Evolutionary conservation across 2,329 filamentous ascomycete species (phyloP).

Genomic region (Phyllosticta citriasiana): DNA sequence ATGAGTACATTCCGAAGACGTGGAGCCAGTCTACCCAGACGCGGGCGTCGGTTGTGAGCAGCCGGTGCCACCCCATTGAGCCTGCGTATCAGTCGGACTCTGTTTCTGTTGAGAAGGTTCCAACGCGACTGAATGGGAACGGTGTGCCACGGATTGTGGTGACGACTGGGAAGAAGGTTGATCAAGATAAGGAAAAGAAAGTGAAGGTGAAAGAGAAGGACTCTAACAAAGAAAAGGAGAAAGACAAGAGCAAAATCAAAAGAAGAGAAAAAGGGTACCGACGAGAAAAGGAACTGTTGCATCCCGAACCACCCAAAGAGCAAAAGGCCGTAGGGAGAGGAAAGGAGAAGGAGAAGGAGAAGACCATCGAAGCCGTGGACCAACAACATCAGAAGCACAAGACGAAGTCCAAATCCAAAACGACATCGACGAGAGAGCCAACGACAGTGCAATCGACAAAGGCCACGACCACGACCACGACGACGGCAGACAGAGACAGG

Average conservation of each 20-base stretch:
- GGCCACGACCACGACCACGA: not conserved
- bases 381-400: not conserved
- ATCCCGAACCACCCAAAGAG: not conserved
- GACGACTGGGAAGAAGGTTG: not conserved
- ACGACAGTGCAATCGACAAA: not conserved
- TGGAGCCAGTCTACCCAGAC: constrained; percentile 1
- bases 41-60: not conserved
- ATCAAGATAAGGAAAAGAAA: not conserved
- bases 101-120: not conserved
- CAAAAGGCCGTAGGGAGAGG: not conserved
- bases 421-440: not conserved
- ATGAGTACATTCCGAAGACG: not conserved
- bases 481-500: not conserved
- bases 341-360: not conserved
- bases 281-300: not conserved
- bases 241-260: not conserved
- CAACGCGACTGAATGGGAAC: constrained; percentile 1
- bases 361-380: not conserved
- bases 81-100: not conserved
- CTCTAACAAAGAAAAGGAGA: not conserved
- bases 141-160: constrained; percentile 5
- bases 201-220: not conserved
- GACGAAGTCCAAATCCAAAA: not conserved
- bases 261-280: not conserved
- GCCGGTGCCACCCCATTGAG: not conserved